phyloP scores from a whole-genome alignment of 257 asterid species.

The Thymus mandschuricus region DNA sequence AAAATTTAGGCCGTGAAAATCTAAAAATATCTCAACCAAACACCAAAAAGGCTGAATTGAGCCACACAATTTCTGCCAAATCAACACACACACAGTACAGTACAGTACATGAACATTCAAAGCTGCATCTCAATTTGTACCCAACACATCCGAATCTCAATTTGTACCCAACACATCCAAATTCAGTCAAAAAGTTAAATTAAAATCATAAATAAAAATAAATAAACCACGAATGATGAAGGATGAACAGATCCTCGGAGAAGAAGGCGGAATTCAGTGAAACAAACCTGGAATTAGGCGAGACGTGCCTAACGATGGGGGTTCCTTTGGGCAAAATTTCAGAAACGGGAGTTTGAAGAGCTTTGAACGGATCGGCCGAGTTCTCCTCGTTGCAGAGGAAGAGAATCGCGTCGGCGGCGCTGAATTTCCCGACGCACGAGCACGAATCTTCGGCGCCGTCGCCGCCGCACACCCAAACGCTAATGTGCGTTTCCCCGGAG shows the following conservation, averaged over 20 bases:
- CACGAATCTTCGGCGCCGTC: conserved; percentile 27
- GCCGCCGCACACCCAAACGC: conserved; percentile 61
- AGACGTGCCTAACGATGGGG: conserved; percentile 60
- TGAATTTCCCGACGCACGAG: conserved; percentile 67
- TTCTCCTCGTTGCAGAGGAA: conserved; percentile 65
- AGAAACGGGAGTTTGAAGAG: conserved; percentile 56
- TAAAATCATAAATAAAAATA: background rate
- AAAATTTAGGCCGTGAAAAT: background rate
- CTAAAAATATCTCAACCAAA: background rate
- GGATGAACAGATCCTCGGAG: background rate
- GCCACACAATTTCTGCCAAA: background rate
- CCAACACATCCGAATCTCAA: no score
- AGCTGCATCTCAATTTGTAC: background rate
- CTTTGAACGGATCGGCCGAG: conserved; percentile 60
- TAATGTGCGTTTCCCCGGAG: conserved; percentile 52
- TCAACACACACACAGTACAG: background rate
- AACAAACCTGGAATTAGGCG: conserved; percentile 65
- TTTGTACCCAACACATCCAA: no score
- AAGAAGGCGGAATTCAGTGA: background rate
- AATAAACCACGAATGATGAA: background rate
- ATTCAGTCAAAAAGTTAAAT: no score
- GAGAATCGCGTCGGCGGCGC: conserved; percentile 62
- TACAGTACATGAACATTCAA: background rate
- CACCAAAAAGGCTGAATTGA: background rate
- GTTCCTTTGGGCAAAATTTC: conserved; percentile 49